Evolutionary conservation across 1,139 yeast species (phyloP).

Genomic region (Saccharomycopsis phalli): DNA sequence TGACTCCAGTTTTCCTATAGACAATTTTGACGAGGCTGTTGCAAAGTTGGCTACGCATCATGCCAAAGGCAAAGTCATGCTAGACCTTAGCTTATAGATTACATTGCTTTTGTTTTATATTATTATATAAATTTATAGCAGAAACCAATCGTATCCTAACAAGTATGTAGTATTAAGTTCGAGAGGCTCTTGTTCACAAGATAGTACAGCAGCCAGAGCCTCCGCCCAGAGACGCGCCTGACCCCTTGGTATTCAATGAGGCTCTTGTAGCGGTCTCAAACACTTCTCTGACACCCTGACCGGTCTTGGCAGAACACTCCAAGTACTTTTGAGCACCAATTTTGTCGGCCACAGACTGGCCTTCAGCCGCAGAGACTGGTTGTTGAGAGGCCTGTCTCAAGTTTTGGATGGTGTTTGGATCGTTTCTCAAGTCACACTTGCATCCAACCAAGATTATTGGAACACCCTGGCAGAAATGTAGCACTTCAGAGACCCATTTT

Average conservation of each 20-base stretch:
- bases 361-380: slow-evolving; percentile 74
- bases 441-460: slow-evolving; percentile 92
- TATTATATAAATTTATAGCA: too few relatives aligned
- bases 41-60: slow-evolving; percentile 37
- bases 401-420: slow-evolving; percentile 65
- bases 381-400: slow-evolving; percentile 65
- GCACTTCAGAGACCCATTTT: slow-evolving; percentile 90
- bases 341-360: slow-evolving; percentile 75
- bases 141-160: too few relatives aligned
- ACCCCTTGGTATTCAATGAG: too few relatives aligned
- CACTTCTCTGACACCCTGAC: slow-evolving; percentile 85
- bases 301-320: slow-evolving; percentile 91
- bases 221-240: too few relatives aligned
- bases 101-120: too few relatives aligned
- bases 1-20: slow-evolving; percentile 45
- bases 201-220: too few relatives aligned
- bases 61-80: slow-evolving; percentile 57
- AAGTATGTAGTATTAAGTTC: too few relatives aligned
- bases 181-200: too few relatives aligned
- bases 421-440: slow-evolving; percentile 82
- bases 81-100: too few relatives aligned
- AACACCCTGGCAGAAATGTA: slow-evolving; percentile 90
- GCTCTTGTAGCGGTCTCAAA: slow-evolving; percentile 89
- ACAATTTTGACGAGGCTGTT: slow-evolving; percentile 42
- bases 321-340: slow-evolving; percentile 81